A percentile compares a stretch with the other conserved stretches of the same genome.
Evolutionary conservation across 2,329 filamentous ascomycete species (phyloP).

Genomic region (Microcyclosporella mali): DNA sequence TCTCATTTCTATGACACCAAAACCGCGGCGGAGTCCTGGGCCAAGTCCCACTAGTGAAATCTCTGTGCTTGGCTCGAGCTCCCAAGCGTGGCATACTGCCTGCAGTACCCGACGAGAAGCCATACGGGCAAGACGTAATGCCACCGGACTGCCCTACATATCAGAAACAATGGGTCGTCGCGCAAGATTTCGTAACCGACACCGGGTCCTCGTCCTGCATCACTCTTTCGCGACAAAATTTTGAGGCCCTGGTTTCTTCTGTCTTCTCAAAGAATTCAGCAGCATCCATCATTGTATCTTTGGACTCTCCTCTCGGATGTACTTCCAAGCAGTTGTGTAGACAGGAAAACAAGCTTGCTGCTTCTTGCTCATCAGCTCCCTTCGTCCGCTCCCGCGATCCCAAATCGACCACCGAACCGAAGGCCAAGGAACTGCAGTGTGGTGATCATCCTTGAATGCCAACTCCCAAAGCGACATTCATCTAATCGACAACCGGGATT

Average conservation of each 20-base stretch:
- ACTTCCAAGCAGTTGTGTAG: constrained; percentile 4
- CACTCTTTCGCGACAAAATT: constrained; percentile 1
- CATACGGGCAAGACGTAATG: constrained; percentile 3
- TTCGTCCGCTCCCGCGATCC: not conserved
- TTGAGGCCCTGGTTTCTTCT: not conserved
- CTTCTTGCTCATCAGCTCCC: constrained; percentile 2
- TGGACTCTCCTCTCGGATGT: not conserved
- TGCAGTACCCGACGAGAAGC: constrained; percentile 1
- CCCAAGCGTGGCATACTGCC: not conserved
- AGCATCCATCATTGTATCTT: not conserved
- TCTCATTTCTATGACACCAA: not conserved
- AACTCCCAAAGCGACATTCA: constrained; percentile 3
- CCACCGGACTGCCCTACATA: not conserved
- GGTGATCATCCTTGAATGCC: not conserved
- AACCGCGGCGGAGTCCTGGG: constrained; percentile 1
- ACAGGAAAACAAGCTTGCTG: constrained; percentile 8
- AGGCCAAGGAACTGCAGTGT: not conserved
- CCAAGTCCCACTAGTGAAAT: constrained; percentile 2
- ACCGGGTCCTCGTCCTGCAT: not conserved
- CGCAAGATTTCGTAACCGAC: not conserved
- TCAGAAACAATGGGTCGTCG: constrained; percentile 5
- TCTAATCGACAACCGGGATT: constrained; percentile 1
- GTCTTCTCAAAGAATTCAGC: not conserved
- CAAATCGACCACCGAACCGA: not conserved
- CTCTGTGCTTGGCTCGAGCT: not conserved